Evolutionary conservation across 768 basidiomycete species (phyloP), one percentile per base, ranked within the genome.

Genomic region (Tricholoma furcatifolium): DNA sequence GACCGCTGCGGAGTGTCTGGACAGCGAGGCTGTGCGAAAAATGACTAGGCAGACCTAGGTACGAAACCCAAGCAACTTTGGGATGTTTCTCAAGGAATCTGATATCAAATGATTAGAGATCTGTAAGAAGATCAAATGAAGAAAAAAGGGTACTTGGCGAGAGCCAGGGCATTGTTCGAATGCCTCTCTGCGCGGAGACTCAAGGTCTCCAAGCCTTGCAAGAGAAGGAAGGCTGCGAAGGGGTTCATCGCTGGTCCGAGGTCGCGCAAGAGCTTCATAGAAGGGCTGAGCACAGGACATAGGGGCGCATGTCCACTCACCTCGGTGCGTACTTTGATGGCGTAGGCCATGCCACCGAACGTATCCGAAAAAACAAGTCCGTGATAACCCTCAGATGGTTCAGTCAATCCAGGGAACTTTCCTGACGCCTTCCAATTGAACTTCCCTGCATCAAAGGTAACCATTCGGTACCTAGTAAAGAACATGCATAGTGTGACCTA

Each of bases 301-400:
- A 27, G 7, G 3, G 4, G 7, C 7, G 27, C 27, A n/a, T 7
- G 7, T 27, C 7, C 3, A 27, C 42, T 24, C 24, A 44, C 30
- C 17, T 82, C 79, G 7, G 70, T 71, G 40, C 89, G 81, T 15
- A 87, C 69, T 67, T 85, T 86, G 51, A 84, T 64, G 0, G 84
- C 80, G 60, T 82, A 91, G 0, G 88, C 83, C 3, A 79, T 54
- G 0, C 77, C 47, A 8, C 87, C 86, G 54, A 91, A 91, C 0
- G 78, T 77, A 51, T 90, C 80, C 46, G 75, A 74, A 65, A 85
- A 88, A 27, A 75, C 74, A 38, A 88, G 69, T 0, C 88, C 89
- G 52, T 91, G 86, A 64, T 90, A 91, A 0, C 87, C 86, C 62
- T 88, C 87, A 20, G 84, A 69, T 0, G 91, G 88, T 50, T 81